A percentile compares a stretch with the other conserved stretches of the same genome.
Conservation (phyloP, 2,329 filamentous ascomycete genomes). For the Beauveria australis region DNA sequence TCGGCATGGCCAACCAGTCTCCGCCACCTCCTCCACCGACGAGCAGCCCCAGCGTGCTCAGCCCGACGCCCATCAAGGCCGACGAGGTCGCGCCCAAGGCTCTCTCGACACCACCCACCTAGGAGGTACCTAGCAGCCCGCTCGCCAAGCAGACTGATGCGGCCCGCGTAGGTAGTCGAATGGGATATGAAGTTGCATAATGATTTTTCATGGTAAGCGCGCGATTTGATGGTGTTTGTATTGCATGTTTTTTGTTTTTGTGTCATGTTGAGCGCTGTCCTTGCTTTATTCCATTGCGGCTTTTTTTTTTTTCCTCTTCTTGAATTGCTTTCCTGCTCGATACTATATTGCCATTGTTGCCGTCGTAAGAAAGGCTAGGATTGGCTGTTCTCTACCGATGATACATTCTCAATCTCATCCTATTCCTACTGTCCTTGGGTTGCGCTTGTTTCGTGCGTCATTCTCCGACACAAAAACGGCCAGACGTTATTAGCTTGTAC, state of each 20-base stretch:
- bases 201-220: neutral
- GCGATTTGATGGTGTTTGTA: neutral
- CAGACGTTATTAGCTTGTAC: neutral
- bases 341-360: too few species aligned
- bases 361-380: too few species aligned
- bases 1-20: conserved; percentile 12
- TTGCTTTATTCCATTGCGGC: neutral
- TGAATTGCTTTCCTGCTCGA: neutral
- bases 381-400: too few species aligned
- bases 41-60: conserved; percentile 24
- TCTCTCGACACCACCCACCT: conserved; percentile 15
- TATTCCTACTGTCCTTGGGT: neutral
- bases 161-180: too few species aligned
- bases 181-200: neutral
- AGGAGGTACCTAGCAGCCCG: conserved; percentile 20
- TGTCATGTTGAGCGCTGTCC: neutral
- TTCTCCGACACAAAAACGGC: neutral
- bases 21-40: conserved; percentile 8
- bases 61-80: conserved; percentile 36
- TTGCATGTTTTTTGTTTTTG: neutral
- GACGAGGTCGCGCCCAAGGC: conserved; percentile 22
- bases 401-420: too few species aligned
- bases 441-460: neutral
- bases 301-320: neutral
- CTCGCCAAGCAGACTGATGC: neutral